Evolutionary conservation across 345 rosid genomes (phyloP).

Genomic region (Physaria fendleri): DNA sequence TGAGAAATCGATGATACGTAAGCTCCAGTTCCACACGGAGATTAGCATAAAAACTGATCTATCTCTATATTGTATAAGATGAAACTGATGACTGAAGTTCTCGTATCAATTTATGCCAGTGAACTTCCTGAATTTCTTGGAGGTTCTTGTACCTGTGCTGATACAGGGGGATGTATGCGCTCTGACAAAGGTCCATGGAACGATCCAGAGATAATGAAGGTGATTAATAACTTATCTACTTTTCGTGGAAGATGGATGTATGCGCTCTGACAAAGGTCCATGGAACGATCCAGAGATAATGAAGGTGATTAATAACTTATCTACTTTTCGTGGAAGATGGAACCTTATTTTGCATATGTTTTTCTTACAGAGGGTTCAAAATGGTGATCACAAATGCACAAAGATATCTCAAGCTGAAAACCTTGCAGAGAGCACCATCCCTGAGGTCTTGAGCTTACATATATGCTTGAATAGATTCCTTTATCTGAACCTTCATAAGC

Average conservation of each 20-base stretch:
- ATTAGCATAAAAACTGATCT: too few species aligned
- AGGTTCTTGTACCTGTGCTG: slow-evolving; percentile 86
- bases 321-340: too few species aligned
- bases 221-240: slow-evolving; percentile 15
- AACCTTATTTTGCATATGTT: slow-evolving; percentile 2
- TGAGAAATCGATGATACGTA: too few species aligned
- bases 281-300: slow-evolving; percentile 73
- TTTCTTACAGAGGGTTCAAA: slow-evolving; percentile 57
- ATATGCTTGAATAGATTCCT: too few species aligned
- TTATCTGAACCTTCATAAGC: background rate
- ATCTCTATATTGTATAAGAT: background rate
- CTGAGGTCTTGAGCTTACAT: too few species aligned
- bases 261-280: slow-evolving; percentile 94
- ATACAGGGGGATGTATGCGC: slow-evolving; percentile 78
- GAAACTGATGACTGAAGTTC: background rate
- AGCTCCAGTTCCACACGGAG: too few species aligned
- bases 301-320: slow-evolving; percentile 44
- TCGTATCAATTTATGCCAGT: slow-evolving; percentile 32
- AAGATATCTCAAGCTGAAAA: slow-evolving; percentile 28
- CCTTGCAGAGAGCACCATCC: slow-evolving; percentile 39
- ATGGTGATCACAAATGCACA: slow-evolving; percentile 63
- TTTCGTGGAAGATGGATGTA: too few species aligned
- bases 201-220: slow-evolving; percentile 66
- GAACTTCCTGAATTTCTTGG: slow-evolving; percentile 91
- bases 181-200: slow-evolving; percentile 99